Conservation (phyloP, 371 early-diverging fungal genomes). For the Rhizopus microsporus region DNA sequence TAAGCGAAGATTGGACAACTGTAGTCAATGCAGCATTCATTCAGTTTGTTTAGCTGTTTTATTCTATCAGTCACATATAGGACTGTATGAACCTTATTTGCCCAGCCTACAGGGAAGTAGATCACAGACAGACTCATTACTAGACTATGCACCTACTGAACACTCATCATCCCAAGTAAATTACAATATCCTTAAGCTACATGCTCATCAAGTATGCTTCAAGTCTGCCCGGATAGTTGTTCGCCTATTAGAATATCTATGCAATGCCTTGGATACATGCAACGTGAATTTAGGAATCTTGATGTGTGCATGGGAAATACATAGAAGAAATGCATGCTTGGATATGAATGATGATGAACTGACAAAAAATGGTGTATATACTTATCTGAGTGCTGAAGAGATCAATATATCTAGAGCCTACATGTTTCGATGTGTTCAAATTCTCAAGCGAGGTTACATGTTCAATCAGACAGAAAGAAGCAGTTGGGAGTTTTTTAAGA, state of each 20-base stretch:
- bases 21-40: slow-evolving; percentile 18
- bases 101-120: slow-evolving; percentile 15
- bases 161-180: neutral
- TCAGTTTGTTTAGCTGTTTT: slow-evolving; percentile 26
- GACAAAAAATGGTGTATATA: slow-evolving; percentile 1
- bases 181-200: slow-evolving; percentile 10
- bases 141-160: neutral
- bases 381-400: slow-evolving; percentile 18
- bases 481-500: slow-evolving; percentile 39
- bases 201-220: slow-evolving; percentile 35
- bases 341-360: slow-evolving; percentile 27
- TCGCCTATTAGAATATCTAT: slow-evolving; percentile 36
- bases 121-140: neutral
- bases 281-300: slow-evolving; percentile 27
- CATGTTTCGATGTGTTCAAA: slow-evolving; percentile 31
- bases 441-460: slow-evolving; percentile 34
- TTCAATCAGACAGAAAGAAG: slow-evolving; percentile 38
- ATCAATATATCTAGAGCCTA: slow-evolving; percentile 32
- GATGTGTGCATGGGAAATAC: slow-evolving; percentile 39
- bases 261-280: slow-evolving; percentile 21
- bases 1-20: slow-evolving; percentile 20
- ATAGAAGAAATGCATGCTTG: slow-evolving; percentile 37
- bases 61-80: slow-evolving; percentile 29
- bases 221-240: slow-evolving; percentile 29
- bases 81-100: slow-evolving; percentile 36